Conservation (phyloP, 1,284 basidiomycete genomes). For the Ustilago nuda region DNA sequence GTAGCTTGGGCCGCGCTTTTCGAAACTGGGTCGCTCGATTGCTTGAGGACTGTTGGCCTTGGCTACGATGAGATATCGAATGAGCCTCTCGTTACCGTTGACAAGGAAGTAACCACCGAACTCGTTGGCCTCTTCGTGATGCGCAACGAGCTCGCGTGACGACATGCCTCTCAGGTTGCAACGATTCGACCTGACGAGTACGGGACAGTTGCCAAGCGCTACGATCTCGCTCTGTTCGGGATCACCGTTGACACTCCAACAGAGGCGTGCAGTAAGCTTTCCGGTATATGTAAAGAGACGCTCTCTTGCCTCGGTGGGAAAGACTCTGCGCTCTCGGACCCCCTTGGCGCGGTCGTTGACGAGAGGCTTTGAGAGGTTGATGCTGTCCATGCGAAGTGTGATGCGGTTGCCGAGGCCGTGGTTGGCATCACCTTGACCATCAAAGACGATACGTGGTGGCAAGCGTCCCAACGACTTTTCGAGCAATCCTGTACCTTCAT, state of each 20-base stretch:
- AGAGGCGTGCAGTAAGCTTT: constrained; percentile 87
- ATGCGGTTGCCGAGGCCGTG: constrained; percentile 69
- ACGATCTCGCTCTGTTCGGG: constrained; percentile 80
- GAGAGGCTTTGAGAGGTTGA: constrained; percentile 86
- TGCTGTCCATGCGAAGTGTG: constrained; percentile 86
- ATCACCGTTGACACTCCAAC: constrained; percentile 84
- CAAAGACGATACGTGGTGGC: constrained; percentile 89
- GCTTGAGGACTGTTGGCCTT: constrained; percentile 89
- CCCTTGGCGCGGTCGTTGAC: constrained; percentile 85
- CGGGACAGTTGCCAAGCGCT: constrained; percentile 91
- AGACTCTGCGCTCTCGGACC: constrained; percentile 82
- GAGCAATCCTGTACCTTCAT: constrained; percentile 81
- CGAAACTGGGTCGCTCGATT: constrained; percentile 85
- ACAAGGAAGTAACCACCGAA: constrained; percentile 99
- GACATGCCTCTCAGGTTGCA: constrained; percentile 90
- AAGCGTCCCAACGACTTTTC: constrained; percentile 85
- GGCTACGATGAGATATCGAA: constrained; percentile 93
- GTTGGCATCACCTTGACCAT: constrained; percentile 73
- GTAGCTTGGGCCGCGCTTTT: constrained; percentile 93
- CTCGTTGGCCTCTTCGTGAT: constrained; percentile 96
- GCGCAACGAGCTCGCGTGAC: constrained; percentile 85
- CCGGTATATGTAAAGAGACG: constrained; percentile 90
- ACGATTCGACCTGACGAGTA: constrained; percentile 97
- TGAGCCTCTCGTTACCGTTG: constrained; percentile 98
- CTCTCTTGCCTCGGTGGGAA: constrained; percentile 80